Conservation (phyloP, 2,329 filamentous ascomycete genomes). For the Scedosporium boydii region DNA sequence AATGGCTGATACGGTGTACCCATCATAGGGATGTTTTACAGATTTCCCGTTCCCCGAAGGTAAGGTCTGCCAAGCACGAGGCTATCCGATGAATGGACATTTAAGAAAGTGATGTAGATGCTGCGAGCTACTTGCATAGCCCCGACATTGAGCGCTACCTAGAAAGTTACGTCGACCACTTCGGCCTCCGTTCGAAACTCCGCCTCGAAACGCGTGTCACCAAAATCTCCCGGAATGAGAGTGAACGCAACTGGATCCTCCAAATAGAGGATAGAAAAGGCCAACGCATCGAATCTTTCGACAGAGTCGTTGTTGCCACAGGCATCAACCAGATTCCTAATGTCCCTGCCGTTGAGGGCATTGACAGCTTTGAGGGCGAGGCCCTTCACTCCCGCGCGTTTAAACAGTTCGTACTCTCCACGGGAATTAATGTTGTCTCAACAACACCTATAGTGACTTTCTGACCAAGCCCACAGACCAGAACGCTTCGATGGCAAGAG, state of each 20-base stretch:
- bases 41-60: conserved; percentile 22
- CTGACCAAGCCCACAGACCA: conserved; percentile 10
- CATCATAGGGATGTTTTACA: conserved; percentile 22
- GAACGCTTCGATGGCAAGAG: conserved; percentile 27
- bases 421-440: not conserved
- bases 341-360: conserved; percentile 23
- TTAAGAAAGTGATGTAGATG: conserved; percentile 7
- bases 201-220: conserved; percentile 16
- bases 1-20: too few relatives aligned
- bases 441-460: not conserved
- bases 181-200: conserved; percentile 16
- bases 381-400: conserved; percentile 29
- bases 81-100: not conserved
- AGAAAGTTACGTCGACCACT: conserved; percentile 22
- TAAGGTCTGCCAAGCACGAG: not conserved
- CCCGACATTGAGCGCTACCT: conserved; percentile 20
- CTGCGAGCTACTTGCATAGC: conserved; percentile 15
- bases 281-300: conserved; percentile 15
- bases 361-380: conserved; percentile 25
- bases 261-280: conserved; percentile 12
- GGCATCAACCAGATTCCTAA: conserved; percentile 24
- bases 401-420: conserved; percentile 16
- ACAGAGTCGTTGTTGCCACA: conserved; percentile 26
- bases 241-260: conserved; percentile 16
- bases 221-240: conserved; percentile 12